Evolutionary conservation across 345 rosid genomes (phyloP).

Genomic region (Camelina laxa): DNA sequence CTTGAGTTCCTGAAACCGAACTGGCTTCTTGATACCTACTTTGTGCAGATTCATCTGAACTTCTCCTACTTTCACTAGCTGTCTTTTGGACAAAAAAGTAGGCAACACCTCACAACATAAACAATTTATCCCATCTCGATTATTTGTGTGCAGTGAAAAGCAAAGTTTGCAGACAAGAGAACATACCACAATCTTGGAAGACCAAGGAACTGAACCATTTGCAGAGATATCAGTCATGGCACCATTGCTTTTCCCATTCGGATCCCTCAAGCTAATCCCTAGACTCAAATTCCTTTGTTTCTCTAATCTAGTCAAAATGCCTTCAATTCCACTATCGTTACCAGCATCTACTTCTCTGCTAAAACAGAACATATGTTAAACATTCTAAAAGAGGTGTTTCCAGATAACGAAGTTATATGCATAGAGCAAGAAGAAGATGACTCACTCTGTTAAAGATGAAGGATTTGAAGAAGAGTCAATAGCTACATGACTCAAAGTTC

Average conservation of each 20-base stretch:
- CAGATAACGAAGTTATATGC: background rate
- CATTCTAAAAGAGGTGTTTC: background rate
- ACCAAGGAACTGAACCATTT: slow-evolving; percentile 48
- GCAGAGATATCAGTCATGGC: slow-evolving; percentile 33
- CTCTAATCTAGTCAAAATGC: slow-evolving; percentile 80
- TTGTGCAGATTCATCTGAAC: slow-evolving; percentile 31
- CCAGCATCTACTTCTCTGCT: slow-evolving; percentile 56
- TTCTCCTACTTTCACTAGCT: slow-evolving; percentile 52
- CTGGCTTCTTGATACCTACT: slow-evolving; percentile 37
- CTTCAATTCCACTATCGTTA: slow-evolving; percentile 76
- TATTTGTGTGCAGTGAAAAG: slow-evolving; percentile 6
- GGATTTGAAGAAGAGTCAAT: slow-evolving; percentile 32
- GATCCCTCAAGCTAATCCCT: slow-evolving; percentile 58
- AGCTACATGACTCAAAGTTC: slow-evolving; percentile 36
- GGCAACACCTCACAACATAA: slow-evolving; percentile 29
- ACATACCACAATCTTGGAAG: slow-evolving; percentile 57
- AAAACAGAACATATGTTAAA: slow-evolving; percentile 28
- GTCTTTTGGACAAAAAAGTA: slow-evolving; percentile 54
- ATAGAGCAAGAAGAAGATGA: slow-evolving; percentile 6
- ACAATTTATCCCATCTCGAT: background rate
- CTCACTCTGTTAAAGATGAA: slow-evolving; percentile 36
- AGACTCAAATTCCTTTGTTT: slow-evolving; percentile 75
- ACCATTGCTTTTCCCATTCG: slow-evolving; percentile 45
- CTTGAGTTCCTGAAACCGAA: slow-evolving; percentile 42
- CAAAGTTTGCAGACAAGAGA: slow-evolving; percentile 8